Percentiles rank a stretch among this genome's conserved stretches.
Evolutionary conservation across 2,329 filamentous ascomycete genomes (phyloP).

Genomic region (Ascochyta fabae): DNA sequence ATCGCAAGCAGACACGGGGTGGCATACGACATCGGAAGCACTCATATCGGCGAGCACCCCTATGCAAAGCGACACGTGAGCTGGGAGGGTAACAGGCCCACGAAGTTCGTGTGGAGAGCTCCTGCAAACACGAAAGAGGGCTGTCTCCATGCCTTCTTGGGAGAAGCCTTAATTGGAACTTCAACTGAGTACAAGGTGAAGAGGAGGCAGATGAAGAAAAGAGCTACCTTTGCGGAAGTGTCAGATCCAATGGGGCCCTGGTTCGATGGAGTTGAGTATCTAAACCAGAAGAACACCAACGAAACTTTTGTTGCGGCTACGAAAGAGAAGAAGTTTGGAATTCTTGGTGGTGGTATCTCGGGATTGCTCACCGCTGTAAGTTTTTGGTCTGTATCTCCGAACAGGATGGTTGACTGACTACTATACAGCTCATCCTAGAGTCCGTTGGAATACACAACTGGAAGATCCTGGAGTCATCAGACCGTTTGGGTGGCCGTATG

Average conservation of each 20-base stretch:
- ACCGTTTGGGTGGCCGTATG: conserved; percentile 67
- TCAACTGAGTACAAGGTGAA: conserved; percentile 35
- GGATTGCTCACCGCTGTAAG: conserved; percentile 61
- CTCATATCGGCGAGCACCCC: conserved; percentile 30
- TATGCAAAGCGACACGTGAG: conserved; percentile 26
- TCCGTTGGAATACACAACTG: conserved; percentile 63
- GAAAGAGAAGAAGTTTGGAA: conserved; percentile 64
- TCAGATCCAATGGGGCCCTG: conserved; percentile 62
- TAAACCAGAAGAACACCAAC: conserved; percentile 59
- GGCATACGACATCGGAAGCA: conserved; percentile 27
- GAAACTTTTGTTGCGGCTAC: conserved; percentile 57
- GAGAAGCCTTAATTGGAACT: conserved; percentile 41
- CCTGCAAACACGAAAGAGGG: conserved; percentile 43
- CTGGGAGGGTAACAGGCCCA: conserved; percentile 21
- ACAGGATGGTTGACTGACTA: not conserved
- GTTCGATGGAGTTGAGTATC: conserved; percentile 67
- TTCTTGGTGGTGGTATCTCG: conserved; percentile 68
- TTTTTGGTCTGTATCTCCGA: conserved; percentile 18
- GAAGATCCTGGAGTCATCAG: conserved; percentile 65
- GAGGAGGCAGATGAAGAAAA: conserved; percentile 32
- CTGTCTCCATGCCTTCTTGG: conserved; percentile 52
- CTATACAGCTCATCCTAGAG: conserved; percentile 33
- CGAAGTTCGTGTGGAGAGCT: conserved; percentile 51
- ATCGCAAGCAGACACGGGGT: not conserved
- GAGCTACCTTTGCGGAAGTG: conserved; percentile 52